phyloP scores from a whole-genome alignment of 495 filamentous ascomycete species.

The Alectoria sarmentosa region DNA sequence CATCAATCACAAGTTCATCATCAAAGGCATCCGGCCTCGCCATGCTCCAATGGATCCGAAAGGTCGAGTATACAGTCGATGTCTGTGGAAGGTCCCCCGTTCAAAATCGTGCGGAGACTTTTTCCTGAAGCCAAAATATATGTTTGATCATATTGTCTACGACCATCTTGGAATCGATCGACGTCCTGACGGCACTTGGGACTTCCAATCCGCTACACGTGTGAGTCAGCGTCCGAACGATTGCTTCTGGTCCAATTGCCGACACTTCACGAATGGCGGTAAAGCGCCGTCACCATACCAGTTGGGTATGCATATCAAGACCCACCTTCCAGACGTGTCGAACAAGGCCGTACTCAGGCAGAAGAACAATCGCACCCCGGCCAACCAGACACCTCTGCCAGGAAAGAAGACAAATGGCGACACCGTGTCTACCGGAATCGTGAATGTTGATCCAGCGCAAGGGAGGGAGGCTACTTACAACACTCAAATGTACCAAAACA shows the following conservation, averaged over 20 bases:
- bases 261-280: conserved; percentile 33
- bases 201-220: conserved; percentile 7
- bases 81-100: conserved; percentile 46
- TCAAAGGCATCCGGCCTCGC: conserved; percentile 82
- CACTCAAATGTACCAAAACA: conserved; percentile 51
- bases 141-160: conserved; percentile 67
- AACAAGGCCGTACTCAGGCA: conserved; percentile 25
- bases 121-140: conserved; percentile 50
- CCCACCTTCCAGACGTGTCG: conserved; percentile 50
- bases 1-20: conserved; percentile 69
- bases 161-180: conserved; percentile 57
- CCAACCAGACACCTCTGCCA: conserved; percentile 42
- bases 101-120: conserved; percentile 53
- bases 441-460: conserved; percentile 38
- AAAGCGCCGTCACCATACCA: conserved; percentile 36
- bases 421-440: conserved; percentile 36
- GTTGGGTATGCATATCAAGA: conserved; percentile 55
- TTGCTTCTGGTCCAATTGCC: conserved; percentile 56
- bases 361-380: conserved; percentile 26
- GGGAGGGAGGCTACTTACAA: conserved; percentile 36
- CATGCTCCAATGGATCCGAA: conserved; percentile 64
- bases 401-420: conserved; percentile 45
- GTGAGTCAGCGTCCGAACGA: conserved; percentile 18
- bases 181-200: conserved; percentile 40
- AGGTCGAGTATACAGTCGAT: conserved; percentile 49